These are phyloP conservation scores for Magnolia kwangsiensis DNA, from an alignment of 164 flowering plant species.

Conservation along the genomic window DNA sequence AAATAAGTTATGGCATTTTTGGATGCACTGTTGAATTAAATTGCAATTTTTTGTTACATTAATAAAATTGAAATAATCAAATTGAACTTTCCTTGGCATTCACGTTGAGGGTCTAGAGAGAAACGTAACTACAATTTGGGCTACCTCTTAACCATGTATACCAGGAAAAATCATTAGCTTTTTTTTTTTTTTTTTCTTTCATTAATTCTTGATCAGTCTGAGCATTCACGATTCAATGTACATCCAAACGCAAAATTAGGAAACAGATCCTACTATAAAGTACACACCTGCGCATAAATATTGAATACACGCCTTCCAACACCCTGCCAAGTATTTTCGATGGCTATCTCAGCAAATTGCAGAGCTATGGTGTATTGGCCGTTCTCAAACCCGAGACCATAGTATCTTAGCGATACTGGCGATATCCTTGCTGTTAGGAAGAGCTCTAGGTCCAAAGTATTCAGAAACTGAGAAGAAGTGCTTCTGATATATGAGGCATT, in stretches of 20 bases:
- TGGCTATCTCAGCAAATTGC: constrained; percentile 57
- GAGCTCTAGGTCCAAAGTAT: constrained; percentile 55
- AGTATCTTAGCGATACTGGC: constrained; percentile 72
- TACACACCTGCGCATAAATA: constrained; percentile 65
- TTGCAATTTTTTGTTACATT: no score
- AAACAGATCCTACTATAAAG: background rate
- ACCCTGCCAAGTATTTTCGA: constrained; percentile 43
- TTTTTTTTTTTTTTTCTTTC: background rate
- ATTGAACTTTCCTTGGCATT: no score
- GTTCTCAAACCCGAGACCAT: constrained; percentile 79
- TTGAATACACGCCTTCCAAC: constrained; percentile 73
- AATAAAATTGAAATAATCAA: no score
- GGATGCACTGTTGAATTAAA: no score
- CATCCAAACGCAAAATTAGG: background rate
- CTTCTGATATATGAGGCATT: constrained; percentile 28
- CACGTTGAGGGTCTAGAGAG: no score
- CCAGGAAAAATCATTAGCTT: no score
- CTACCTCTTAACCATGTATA: background rate
- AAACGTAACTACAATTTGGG: no score
- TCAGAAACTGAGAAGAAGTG: constrained; percentile 35
- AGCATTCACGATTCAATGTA: background rate
- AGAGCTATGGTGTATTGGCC: constrained; percentile 63
- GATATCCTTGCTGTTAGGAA: constrained; percentile 68
- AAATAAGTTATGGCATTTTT: no score
- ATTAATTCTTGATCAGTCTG: background rate